These are phyloP conservation scores for Cynara cardunculus DNA, from an alignment of 129 eudicot species.

Conservation along the genomic window DNA sequence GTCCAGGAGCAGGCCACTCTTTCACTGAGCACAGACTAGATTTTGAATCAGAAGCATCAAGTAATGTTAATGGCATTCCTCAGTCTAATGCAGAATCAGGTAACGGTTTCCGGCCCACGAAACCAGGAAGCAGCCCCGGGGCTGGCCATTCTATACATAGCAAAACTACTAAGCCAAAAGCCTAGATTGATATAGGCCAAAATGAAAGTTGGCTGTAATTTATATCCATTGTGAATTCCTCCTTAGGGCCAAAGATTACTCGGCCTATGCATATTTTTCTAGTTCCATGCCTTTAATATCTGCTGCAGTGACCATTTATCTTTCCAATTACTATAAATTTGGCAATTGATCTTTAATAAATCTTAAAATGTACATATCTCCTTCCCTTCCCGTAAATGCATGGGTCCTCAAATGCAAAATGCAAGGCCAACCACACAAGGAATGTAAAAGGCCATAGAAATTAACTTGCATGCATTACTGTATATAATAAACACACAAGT, in stretches of 20 bases:
- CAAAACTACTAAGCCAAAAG: slow-evolving; percentile 23
- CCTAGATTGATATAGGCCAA: slow-evolving; percentile 11
- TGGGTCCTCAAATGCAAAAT: background rate
- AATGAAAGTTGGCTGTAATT: slow-evolving; percentile 5
- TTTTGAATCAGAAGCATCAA: slow-evolving; percentile 14
- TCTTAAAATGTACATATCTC: background rate
- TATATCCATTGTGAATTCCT: slow-evolving; percentile 18
- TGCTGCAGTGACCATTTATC: background rate
- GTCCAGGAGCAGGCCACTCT: slow-evolving; percentile 51
- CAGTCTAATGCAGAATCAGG: slow-evolving; percentile 17
- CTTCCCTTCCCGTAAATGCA: background rate
- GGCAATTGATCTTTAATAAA: background rate
- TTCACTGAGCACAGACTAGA: slow-evolving; percentile 10
- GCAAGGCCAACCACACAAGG: background rate
- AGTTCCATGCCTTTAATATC: background rate
- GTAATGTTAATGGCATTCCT: background rate
- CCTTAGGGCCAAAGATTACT: background rate
- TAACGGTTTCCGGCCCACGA: slow-evolving; percentile 35
- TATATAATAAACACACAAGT: background rate
- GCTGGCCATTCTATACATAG: slow-evolving; percentile 37
- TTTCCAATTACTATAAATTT: slow-evolving; percentile 22
- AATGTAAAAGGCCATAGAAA: background rate
- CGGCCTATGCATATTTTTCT: background rate
- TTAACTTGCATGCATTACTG: background rate
- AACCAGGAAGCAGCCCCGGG: slow-evolving; percentile 49